Conservation (phyloP, 768 basidiomycete species). For the Cystofilobasidium bisporidii region DNA sequence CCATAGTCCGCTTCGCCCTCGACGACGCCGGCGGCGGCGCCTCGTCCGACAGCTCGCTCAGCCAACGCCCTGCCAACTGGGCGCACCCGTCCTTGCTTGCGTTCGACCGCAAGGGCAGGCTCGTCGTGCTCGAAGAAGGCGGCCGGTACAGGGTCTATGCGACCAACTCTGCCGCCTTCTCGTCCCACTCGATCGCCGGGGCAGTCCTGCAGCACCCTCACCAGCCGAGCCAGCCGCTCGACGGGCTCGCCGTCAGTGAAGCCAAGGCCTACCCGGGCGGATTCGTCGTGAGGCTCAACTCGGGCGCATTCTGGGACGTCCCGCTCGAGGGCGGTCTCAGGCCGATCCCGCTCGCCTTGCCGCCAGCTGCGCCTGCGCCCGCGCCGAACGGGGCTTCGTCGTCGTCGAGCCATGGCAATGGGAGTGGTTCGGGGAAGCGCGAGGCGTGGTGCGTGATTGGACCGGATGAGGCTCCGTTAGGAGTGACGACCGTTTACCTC, state of each 20-base stretch:
- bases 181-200: slow-evolving; percentile 40
- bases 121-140: slow-evolving; percentile 82
- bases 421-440: slow-evolving; percentile 51
- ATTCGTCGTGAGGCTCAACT: slow-evolving; percentile 70
- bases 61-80: slow-evolving; percentile 4
- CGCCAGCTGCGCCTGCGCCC: slow-evolving; percentile 47
- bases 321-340: slow-evolving; percentile 6
- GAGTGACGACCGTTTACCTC: slow-evolving; percentile 80
- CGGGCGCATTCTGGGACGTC: slow-evolving; percentile 68
- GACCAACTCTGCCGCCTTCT: slow-evolving; percentile 30
- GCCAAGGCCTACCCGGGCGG: slow-evolving; percentile 80
- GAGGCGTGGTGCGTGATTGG: slow-evolving; percentile 70
- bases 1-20: slow-evolving; percentile 40
- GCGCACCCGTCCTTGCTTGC: slow-evolving; percentile 8
- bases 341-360: slow-evolving; percentile 73
- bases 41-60: slow-evolving; percentile 8
- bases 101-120: slow-evolving; percentile 34
- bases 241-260: slow-evolving; percentile 65
- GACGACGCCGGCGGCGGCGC: slow-evolving; percentile 43
- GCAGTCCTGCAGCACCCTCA: neutral
- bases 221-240: slow-evolving; percentile 34
- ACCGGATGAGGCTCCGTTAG: slow-evolving; percentile 75
- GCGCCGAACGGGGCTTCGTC: neutral
- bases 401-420: slow-evolving; percentile 47
- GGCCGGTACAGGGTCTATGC: slow-evolving; percentile 76